A percentile compares a stretch with the other conserved stretches of the same genome.
Evolutionary conservation across 495 filamentous ascomycete genomes (phyloP).

Genomic region (Melanomma pulvis-pyrius): DNA sequence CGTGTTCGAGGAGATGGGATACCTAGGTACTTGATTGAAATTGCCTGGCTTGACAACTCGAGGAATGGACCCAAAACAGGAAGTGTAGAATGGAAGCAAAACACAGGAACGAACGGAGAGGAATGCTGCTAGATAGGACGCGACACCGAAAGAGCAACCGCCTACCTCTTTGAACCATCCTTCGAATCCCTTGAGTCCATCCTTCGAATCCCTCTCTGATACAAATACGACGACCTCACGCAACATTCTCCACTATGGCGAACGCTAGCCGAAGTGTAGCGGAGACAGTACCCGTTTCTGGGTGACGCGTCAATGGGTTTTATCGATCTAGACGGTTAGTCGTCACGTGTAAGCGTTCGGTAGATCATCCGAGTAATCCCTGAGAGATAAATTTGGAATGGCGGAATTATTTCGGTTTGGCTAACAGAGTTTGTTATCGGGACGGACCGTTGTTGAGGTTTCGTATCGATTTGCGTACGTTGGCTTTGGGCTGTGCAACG

Average conservation of each 20-base stretch:
- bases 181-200: too few relatives aligned
- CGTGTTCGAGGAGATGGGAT: too few relatives aligned
- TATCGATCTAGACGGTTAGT: not conserved
- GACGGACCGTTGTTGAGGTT: not conserved
- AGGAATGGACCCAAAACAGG: too few relatives aligned
- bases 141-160: not conserved
- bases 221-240: not conserved
- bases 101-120: not conserved
- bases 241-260: not conserved
- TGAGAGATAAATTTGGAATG: not conserved
- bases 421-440: not conserved
- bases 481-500: not conserved
- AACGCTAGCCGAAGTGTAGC: not conserved
- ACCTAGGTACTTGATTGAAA: too few relatives aligned
- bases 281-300: slow-evolving; percentile 2
- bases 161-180: not conserved
- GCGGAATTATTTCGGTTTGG: not conserved
- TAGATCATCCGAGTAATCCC: not conserved
- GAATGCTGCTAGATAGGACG: not conserved
- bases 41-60: too few relatives aligned
- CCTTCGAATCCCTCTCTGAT: not conserved
- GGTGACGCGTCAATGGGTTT: not conserved
- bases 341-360: not conserved
- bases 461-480: not conserved
- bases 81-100: too few relatives aligned